A percentile compares a stretch with the other conserved stretches of the same genome.
Evolutionary conservation across 768 basidiomycete genomes (phyloP).

Genomic region (Tricholoma flavovirens): DNA sequence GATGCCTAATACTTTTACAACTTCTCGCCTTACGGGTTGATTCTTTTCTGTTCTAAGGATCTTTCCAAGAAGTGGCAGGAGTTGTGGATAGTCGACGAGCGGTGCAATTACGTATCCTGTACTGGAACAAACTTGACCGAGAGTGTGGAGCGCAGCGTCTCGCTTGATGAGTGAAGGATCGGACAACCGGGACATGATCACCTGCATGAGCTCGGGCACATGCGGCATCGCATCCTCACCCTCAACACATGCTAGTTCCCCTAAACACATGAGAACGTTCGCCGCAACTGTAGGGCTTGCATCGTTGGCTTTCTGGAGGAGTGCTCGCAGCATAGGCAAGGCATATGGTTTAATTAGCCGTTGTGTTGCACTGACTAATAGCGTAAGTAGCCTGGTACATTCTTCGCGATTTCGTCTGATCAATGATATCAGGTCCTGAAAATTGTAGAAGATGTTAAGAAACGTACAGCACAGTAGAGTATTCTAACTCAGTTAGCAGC

Average conservation of each 20-base stretch:
- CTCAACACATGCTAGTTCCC: constrained; percentile 88
- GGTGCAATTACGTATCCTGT: constrained; percentile 94
- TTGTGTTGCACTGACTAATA: constrained; percentile 90
- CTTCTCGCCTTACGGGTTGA: constrained; percentile 71
- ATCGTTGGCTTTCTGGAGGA: constrained; percentile 87
- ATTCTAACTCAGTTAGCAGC: constrained; percentile 93
- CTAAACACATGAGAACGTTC: constrained; percentile 89
- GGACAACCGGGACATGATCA: constrained; percentile 84
- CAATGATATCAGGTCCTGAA: not conserved
- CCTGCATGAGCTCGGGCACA: constrained; percentile 82
- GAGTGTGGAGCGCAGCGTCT: constrained; percentile 88
- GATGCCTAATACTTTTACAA: constrained; percentile 92
- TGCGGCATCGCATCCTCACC: constrained; percentile 86
- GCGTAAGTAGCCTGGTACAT: constrained; percentile 82
- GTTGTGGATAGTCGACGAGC: constrained; percentile 83
- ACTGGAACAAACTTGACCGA: constrained; percentile 94
- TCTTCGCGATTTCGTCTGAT: constrained; percentile 82
- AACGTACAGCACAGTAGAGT: constrained; percentile 72
- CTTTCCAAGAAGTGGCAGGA: constrained; percentile 78
- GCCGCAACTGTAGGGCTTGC: constrained; percentile 85
- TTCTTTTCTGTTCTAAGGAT: constrained; percentile 80
- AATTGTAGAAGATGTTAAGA: not conserved
- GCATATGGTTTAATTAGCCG: constrained; percentile 95
- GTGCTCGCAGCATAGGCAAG: constrained; percentile 84
- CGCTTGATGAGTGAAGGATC: constrained; percentile 86